Evolutionary conservation across 106 monocot genomes (phyloP).

Genomic region (Acorus calamus): DNA sequence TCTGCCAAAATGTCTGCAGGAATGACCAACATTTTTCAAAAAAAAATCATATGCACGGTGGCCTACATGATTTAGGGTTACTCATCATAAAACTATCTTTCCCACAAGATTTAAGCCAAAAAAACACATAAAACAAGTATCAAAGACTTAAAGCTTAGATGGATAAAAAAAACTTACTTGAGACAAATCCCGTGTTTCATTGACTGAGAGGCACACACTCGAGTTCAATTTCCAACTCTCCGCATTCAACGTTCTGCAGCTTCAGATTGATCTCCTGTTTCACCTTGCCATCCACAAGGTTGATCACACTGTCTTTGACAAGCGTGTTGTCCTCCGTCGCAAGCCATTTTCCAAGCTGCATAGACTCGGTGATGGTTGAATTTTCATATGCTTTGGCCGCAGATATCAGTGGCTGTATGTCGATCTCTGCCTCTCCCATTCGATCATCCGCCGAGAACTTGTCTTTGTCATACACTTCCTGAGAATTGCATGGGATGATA

Average conservation of each 20-base stretch:
- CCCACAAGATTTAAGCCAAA: too few species aligned
- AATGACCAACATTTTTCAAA: too few species aligned
- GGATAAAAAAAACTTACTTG: too few species aligned
- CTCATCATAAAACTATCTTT: too few species aligned
- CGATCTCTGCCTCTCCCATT: constrained; percentile 92
- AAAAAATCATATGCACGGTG: too few species aligned
- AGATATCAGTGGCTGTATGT: constrained; percentile 70
- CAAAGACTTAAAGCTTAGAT: too few species aligned
- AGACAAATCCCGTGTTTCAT: constrained; percentile 4
- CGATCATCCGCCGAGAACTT: constrained; percentile 72
- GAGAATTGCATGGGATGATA: constrained; percentile 1
- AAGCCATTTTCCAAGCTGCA: constrained; percentile 68
- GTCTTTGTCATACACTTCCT: constrained; percentile 94
- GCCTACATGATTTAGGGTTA: too few species aligned
- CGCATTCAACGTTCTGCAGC: constrained; percentile 83
- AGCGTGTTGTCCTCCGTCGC: constrained; percentile 48
- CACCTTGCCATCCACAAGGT: constrained; percentile 54
- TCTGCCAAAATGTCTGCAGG: too few species aligned
- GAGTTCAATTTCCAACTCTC: constrained; percentile 76
- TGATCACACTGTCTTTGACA: constrained; percentile 68
- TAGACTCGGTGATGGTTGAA: constrained; percentile 28
- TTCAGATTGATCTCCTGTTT: constrained; percentile 66
- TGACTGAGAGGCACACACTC: constrained; percentile 89
- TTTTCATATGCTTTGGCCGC: constrained; percentile 75
- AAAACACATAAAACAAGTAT: too few species aligned